phyloP scores from a whole-genome alignment of 768 basidiomycete genomes.

The Pleurotus ostreatus region DNA sequence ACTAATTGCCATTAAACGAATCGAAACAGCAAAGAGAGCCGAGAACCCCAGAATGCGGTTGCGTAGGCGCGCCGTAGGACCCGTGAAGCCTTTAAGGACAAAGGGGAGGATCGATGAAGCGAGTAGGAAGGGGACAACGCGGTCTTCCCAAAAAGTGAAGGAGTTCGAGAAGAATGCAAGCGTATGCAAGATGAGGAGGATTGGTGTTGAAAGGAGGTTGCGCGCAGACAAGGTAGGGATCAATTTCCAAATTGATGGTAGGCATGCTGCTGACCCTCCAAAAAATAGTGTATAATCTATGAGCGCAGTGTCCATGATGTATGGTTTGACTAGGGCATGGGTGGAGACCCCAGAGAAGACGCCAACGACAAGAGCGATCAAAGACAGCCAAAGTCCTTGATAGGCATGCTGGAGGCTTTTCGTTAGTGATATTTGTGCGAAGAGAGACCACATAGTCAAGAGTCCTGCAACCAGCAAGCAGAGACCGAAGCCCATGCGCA shows the following conservation, averaged over 20 bases:
- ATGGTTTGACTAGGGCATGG: constrained; percentile 24
- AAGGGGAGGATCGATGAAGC: constrained; percentile 58
- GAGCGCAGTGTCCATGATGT: constrained; percentile 43
- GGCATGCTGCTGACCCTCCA: constrained; percentile 40
- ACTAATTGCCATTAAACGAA: constrained; percentile 74
- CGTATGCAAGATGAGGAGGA: constrained; percentile 64
- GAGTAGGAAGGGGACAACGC: constrained; percentile 70
- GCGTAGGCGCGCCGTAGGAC: constrained; percentile 67
- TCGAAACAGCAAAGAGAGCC: constrained; percentile 56
- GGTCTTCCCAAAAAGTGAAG: constrained; percentile 97
- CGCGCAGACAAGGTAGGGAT: constrained; percentile 29
- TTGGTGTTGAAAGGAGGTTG: constrained; percentile 26
- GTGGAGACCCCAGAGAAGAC: constrained; percentile 29
- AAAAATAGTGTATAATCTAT: constrained; percentile 51
- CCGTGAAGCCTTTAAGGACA: constrained; percentile 58
- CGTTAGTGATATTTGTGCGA: constrained; percentile 38
- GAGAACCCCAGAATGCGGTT: constrained; percentile 74
- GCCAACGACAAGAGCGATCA: constrained; percentile 34
- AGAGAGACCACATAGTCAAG: constrained; percentile 52
- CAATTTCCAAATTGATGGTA: constrained; percentile 31
- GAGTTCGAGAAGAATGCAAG: constrained; percentile 88
- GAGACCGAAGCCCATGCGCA: constrained; percentile 74
- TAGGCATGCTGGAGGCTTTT: constrained; percentile 37
- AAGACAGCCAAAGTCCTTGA: constrained; percentile 23
- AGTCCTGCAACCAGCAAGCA: constrained; percentile 53